Percentiles rank a stretch among this genome's conserved stretches.
Evolutionary conservation across 768 basidiomycete species (phyloP).

Genomic region (Tephrocybe rancida): DNA sequence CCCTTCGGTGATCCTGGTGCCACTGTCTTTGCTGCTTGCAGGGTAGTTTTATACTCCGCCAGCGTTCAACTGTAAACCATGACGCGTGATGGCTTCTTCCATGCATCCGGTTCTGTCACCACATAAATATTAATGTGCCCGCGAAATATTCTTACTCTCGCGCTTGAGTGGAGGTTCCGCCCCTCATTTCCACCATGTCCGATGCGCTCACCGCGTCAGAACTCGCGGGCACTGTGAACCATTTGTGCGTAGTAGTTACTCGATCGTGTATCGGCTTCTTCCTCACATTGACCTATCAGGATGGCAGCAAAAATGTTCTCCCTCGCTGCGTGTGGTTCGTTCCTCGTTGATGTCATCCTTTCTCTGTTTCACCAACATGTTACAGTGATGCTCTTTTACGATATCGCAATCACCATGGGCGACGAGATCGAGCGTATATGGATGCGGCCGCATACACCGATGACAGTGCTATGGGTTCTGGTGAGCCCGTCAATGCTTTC

Average conservation of each 20-base stretch:
- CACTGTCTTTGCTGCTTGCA: neutral
- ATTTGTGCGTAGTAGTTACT: slow-evolving; percentile 16
- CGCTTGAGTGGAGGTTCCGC: neutral
- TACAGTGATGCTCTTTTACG: slow-evolving; percentile 35
- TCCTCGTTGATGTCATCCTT: neutral
- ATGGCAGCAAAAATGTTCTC: slow-evolving; percentile 39
- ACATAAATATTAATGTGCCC: neutral
- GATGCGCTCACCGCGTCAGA: slow-evolving; percentile 14
- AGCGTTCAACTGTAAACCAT: neutral
- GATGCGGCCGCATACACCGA: slow-evolving; percentile 26
- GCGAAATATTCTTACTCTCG: neutral
- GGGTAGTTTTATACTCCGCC: neutral
- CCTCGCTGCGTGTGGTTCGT: slow-evolving; percentile 36
- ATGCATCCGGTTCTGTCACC: slow-evolving; percentile 1
- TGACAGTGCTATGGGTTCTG: slow-evolving; percentile 33
- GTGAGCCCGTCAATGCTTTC: slow-evolving; percentile 19
- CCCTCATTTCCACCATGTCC: slow-evolving; percentile 2
- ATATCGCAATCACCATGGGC: slow-evolving; percentile 34
- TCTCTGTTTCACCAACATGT: neutral
- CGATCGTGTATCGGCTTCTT: neutral
- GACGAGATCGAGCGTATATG: slow-evolving; percentile 39
- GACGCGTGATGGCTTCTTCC: neutral
- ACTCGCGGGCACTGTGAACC: slow-evolving; percentile 14
- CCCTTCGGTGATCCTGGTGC: neutral
- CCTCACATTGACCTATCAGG: slow-evolving; percentile 14